These are phyloP conservation scores for Mrakia blollopis DNA, from an alignment of 768 basidiomycete genomes.

Conservation along the genomic window DNA sequence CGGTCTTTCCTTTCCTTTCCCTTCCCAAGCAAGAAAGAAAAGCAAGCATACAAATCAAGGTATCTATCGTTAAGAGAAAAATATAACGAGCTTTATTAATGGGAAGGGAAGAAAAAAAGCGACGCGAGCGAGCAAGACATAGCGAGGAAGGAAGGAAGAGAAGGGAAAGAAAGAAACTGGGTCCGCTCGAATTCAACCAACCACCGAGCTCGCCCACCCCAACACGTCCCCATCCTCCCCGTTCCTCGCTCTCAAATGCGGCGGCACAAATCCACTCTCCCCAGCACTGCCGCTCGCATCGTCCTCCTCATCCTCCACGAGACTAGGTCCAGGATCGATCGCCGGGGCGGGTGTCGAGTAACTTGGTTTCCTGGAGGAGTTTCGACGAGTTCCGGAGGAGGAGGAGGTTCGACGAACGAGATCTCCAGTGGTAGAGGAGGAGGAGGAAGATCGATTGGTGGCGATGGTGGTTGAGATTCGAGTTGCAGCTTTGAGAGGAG, in stretches of 20 bases:
- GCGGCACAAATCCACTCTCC: slow-evolving; percentile 4
- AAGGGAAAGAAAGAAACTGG: no score
- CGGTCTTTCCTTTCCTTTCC: no score
- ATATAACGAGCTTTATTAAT: no score
- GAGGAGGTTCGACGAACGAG: not conserved
- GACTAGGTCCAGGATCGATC: slow-evolving; percentile 12
- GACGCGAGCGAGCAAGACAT: no score
- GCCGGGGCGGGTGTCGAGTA: not conserved
- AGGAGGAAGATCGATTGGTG: not conserved
- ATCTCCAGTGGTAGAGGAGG: not conserved
- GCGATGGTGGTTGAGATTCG: not conserved
- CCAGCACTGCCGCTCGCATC: not conserved
- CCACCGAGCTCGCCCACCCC: slow-evolving; percentile 14
- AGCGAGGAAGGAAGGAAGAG: not conserved
- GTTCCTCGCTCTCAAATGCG: not conserved
- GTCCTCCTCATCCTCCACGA: not conserved
- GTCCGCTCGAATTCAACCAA: not conserved
- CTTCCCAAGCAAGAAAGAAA: no score
- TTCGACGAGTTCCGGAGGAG: not conserved
- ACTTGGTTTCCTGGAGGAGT: not conserved
- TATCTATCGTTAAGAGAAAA: no score
- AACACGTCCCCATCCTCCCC: not conserved
- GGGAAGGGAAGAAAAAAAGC: no score
- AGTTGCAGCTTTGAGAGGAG: not conserved
- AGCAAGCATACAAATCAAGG: no score